A percentile compares a stretch with the other conserved stretches of the same genome.
phyloP scores from a whole-genome alignment of 192 early-diverging fungal species.

The Chytriomyces confervae region DNA sequence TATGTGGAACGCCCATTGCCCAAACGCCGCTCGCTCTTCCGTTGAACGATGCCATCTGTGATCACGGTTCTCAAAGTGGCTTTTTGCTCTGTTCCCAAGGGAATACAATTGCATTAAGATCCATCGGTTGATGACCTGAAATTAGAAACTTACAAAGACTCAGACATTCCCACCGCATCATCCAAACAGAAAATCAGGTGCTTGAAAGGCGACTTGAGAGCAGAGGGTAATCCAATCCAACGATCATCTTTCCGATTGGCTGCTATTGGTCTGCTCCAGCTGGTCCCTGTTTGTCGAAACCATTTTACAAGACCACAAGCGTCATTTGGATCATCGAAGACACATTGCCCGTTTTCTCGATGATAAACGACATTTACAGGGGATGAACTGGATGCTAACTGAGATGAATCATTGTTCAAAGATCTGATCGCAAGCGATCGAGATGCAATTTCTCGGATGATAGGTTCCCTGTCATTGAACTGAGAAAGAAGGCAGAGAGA shows the following conservation, averaged over 20 bases:
- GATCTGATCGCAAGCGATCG: slow-evolving; percentile 17
- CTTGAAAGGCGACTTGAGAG: slow-evolving; percentile 25
- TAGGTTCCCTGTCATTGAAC: not conserved
- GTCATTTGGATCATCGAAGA: slow-evolving; percentile 12
- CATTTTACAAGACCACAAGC: slow-evolving; percentile 16
- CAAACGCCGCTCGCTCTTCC: slow-evolving; percentile 12
- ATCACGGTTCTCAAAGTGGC: not conserved
- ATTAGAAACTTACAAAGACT: slow-evolving; percentile 12
- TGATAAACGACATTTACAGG: slow-evolving; percentile 15
- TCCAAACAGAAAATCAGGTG: slow-evolving; percentile 27
- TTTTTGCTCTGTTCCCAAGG: not conserved
- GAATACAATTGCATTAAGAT: not conserved
- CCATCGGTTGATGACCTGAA: not conserved
- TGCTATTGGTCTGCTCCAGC: not conserved
- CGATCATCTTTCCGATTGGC: slow-evolving; percentile 5
- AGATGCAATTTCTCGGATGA: not conserved
- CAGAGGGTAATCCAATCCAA: slow-evolving; percentile 14
- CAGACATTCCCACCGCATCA: not conserved
- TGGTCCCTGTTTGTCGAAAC: slow-evolving; percentile 15
- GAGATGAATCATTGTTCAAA: slow-evolving; percentile 21
- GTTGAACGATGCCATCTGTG: slow-evolving; percentile 14
- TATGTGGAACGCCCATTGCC: slow-evolving; percentile 12
- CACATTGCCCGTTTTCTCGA: slow-evolving; percentile 11
- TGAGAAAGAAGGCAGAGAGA: slow-evolving; percentile 24
- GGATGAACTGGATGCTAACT: slow-evolving; percentile 7